Conservation (phyloP, 2,329 filamentous ascomycete species). For the Emergomyces pasteurianus region DNA sequence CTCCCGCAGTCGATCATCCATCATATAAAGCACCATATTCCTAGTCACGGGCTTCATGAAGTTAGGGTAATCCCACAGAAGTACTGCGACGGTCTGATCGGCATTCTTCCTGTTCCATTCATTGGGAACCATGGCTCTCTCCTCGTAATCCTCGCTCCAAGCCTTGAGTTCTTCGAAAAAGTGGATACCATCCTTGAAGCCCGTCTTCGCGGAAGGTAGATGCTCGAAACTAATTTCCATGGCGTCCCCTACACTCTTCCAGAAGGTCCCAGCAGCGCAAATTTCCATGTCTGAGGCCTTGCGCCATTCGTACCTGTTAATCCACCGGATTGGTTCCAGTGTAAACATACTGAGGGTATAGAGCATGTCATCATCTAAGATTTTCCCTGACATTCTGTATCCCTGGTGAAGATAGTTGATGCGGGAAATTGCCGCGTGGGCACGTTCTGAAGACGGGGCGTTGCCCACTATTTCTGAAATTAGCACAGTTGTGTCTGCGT, state of each 20-base stretch:
- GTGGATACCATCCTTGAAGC: slow-evolving; percentile 40
- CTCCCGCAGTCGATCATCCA: slow-evolving; percentile 51
- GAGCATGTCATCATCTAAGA: slow-evolving; percentile 51
- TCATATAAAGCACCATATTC: slow-evolving; percentile 45
- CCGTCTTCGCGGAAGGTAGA: slow-evolving; percentile 31
- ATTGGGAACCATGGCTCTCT: slow-evolving; percentile 44
- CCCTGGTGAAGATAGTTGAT: slow-evolving; percentile 52
- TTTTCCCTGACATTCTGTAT: slow-evolving; percentile 47
- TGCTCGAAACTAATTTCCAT: slow-evolving; percentile 48
- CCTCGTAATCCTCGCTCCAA: slow-evolving; percentile 50
- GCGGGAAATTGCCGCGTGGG: slow-evolving; percentile 44
- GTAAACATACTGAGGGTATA: slow-evolving; percentile 56
- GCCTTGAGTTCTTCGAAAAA: slow-evolving; percentile 40
- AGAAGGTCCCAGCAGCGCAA: slow-evolving; percentile 56
- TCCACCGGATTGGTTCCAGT: slow-evolving; percentile 52
- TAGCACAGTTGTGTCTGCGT: slow-evolving; percentile 36
- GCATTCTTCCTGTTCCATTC: slow-evolving; percentile 42
- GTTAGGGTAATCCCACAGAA: slow-evolving; percentile 45
- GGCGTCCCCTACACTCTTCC: slow-evolving; percentile 58
- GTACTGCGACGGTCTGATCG: slow-evolving; percentile 46
- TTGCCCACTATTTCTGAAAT: slow-evolving; percentile 36
- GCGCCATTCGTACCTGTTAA: slow-evolving; percentile 59
- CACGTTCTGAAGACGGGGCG: slow-evolving; percentile 33
- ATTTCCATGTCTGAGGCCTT: slow-evolving; percentile 52
- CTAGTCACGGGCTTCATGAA: slow-evolving; percentile 36